Conservation (phyloP, 345 rosid species). For the Salix dunnii region DNA sequence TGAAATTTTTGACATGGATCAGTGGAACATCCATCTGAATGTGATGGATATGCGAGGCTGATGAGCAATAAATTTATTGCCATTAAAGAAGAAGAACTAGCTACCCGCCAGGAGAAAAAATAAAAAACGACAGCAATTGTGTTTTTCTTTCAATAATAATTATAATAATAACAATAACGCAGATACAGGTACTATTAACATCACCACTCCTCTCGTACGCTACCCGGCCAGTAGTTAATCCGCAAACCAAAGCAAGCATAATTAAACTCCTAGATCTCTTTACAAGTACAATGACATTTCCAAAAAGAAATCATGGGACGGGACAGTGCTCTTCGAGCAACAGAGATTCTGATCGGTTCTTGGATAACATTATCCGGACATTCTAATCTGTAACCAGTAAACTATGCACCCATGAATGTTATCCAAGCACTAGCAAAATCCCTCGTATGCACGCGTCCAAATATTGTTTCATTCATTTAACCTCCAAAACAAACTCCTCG, state of each 20-base stretch:
- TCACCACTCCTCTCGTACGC: background rate
- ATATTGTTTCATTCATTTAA: background rate
- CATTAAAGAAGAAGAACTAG: too few relatives aligned
- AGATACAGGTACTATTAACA: too few relatives aligned
- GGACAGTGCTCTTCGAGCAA: background rate
- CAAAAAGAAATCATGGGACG: too few relatives aligned
- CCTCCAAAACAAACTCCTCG: slow-evolving; percentile 50
- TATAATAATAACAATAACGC: too few relatives aligned
- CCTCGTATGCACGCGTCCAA: background rate
- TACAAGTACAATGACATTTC: background rate
- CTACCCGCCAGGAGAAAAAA: too few relatives aligned
- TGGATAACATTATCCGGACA: background rate
- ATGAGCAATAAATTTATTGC: too few relatives aligned
- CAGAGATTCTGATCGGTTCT: background rate
- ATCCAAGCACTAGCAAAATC: background rate
- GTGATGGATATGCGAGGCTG: too few relatives aligned
- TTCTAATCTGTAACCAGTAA: background rate
- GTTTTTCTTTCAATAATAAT: too few relatives aligned
- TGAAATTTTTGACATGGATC: too few relatives aligned
- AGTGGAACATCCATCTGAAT: too few relatives aligned
- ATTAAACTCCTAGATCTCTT: background rate
- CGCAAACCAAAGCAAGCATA: background rate
- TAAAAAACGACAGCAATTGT: too few relatives aligned
- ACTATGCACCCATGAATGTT: background rate
- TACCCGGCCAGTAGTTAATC: too few relatives aligned